phyloP scores from a whole-genome alignment of 75 land plant species.

The Azolla pinnata region DNA sequence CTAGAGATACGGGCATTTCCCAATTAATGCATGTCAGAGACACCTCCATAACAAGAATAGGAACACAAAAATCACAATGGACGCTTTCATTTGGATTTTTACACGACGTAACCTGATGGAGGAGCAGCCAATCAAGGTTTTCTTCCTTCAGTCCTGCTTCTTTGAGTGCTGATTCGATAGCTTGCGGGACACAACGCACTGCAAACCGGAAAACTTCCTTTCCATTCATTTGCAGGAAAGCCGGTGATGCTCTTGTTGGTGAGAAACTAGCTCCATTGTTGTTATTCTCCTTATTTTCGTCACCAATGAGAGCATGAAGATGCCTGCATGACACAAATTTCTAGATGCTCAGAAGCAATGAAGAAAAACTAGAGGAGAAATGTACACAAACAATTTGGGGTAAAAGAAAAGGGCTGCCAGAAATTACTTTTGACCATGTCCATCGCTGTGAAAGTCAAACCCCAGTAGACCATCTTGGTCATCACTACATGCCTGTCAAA shows the following conservation, averaged over 20 bases:
- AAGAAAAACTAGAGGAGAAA: neutral
- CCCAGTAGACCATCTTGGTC: conserved; percentile 83
- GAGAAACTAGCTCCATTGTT: conserved; percentile 44
- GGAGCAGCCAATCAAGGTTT: conserved; percentile 79
- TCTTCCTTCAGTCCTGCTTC: conserved; percentile 63
- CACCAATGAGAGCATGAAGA: conserved; percentile 37
- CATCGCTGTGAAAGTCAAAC: conserved; percentile 86
- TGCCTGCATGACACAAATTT: conserved; percentile 45
- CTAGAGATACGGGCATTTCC: too few species aligned
- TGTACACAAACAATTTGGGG: neutral
- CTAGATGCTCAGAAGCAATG: neutral
- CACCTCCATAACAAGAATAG: too few species aligned
- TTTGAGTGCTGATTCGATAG: conserved; percentile 64
- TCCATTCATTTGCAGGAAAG: conserved; percentile 89
- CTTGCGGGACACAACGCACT: conserved; percentile 62
- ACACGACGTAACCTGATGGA: conserved; percentile 96
- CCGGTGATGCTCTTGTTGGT: conserved; percentile 43
- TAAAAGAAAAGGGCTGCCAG: neutral
- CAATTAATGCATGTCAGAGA: too few species aligned
- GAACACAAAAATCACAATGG: too few species aligned
- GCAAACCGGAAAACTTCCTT: conserved; percentile 94
- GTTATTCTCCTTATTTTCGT: conserved; percentile 22
- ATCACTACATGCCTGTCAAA: conserved; percentile 50
- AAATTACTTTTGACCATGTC: conserved; percentile 64
- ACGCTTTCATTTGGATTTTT: too few species aligned